These are phyloP conservation scores for Lotus japonicus DNA, from an alignment of 306 rosid genomes.

Conservation along the genomic window DNA sequence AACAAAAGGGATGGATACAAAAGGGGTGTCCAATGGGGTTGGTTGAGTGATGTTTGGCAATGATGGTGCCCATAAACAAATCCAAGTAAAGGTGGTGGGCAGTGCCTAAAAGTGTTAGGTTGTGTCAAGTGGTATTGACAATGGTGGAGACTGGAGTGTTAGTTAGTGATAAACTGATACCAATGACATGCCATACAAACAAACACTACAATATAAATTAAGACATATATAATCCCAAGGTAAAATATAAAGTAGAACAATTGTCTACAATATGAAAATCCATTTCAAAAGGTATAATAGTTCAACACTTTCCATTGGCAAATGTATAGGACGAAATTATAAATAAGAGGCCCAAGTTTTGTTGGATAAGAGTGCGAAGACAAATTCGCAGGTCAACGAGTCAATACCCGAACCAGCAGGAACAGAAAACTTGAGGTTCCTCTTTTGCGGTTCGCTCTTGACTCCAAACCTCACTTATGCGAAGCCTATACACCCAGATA, in stretches of 20 bases:
- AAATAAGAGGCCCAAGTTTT: not conserved
- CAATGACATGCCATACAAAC: not conserved
- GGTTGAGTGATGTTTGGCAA: too few relatives aligned
- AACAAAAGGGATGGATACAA: too few relatives aligned
- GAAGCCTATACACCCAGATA: constrained; percentile 19
- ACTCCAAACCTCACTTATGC: constrained; percentile 60
- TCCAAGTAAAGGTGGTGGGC: too few relatives aligned
- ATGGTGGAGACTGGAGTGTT: too few relatives aligned
- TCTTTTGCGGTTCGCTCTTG: constrained; percentile 91
- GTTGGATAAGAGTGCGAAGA: constrained; percentile 13
- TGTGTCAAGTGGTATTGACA: too few relatives aligned
- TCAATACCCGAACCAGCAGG: constrained; percentile 97
- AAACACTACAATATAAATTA: not conserved
- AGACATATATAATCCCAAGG: not conserved
- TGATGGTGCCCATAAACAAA: too few relatives aligned
- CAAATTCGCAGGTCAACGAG: constrained; percentile 52
- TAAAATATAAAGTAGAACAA: not conserved
- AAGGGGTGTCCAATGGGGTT: too few relatives aligned
- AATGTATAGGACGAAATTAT: not conserved
- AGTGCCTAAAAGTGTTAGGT: too few relatives aligned
- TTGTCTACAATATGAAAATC: not conserved
- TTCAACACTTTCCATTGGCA: constrained; percentile 5
- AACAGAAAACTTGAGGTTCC: not conserved
- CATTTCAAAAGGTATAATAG: constrained; percentile 10
- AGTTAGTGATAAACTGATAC: too few relatives aligned